Base-by-base conservation (phyloP, 495 filamentous ascomycete genomes). In the Daldinia concentrica region DNA sequence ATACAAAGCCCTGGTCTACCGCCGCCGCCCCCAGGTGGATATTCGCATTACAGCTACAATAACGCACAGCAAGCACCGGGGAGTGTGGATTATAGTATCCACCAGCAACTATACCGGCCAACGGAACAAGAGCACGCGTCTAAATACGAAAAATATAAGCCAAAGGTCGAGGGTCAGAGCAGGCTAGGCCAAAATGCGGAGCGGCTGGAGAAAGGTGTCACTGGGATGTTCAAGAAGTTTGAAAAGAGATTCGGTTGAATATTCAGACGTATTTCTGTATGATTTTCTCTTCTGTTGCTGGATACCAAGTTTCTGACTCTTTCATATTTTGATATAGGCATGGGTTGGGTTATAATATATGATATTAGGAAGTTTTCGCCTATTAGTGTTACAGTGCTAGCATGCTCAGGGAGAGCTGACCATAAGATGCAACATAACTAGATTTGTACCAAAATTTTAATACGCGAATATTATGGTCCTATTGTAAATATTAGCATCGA, bases 161-260 rank as follows among this genome's bases (percentile, higher is more conserved):
- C 86, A 9, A 85, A 86, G 80, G 77, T 82, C 58, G 85, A 86
- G 39, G 71, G 79, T 3, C 81, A 78, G 17, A 84, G 86, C 17
- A 91, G 84, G 75, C 74, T 97, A 26, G 93, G 94, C 71, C 86
- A 90, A 58, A 81, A 85, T 50, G 89, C 90, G n/a, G 86, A 84
- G 1, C 83, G 85, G 71, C 69, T 95, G 55, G 94, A 97, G 81
- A 91, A 88, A 78, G 89, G 91, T 3, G 88, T 97, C 14, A 90
- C 90, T 64, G 85, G 90, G 37, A 90, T 96, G 78, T 82, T 97
- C 74, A 97, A 93, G 88, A 93, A 89, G 81, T 83, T 97, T 75
- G 94, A 97, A 84, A 95, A 95, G 87, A 91, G 87, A 76, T 88
- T 95, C 78, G 91, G 83, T 8, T 82, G 51, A 55, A 12, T 54